phyloP scores from a whole-genome alignment of 192 early-diverging fungal species.

The Piromyces finnis region DNA sequence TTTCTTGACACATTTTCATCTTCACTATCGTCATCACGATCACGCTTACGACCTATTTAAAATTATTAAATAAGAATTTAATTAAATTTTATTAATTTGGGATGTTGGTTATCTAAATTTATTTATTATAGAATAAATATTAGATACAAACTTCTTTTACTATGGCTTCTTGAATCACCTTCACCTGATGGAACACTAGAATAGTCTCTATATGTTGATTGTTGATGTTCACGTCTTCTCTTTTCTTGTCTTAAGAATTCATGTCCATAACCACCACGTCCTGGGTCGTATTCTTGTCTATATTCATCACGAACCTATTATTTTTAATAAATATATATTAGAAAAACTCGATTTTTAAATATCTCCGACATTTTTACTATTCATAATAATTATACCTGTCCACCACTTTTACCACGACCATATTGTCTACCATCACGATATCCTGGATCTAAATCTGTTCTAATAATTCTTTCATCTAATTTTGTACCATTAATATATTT shows the following conservation, averaged over 20 bases:
- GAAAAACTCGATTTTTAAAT: too few species aligned
- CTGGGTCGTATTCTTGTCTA: slow-evolving; percentile 84
- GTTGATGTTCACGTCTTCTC: slow-evolving; percentile 10
- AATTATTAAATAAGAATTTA: too few species aligned
- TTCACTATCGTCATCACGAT: not conserved
- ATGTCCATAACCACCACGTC: slow-evolving; percentile 82
- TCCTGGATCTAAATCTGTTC: slow-evolving; percentile 90
- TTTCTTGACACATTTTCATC: not conserved
- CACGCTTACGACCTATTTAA: not conserved
- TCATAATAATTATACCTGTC: slow-evolving; percentile 33
- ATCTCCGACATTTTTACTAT: too few species aligned
- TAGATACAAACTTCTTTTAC: not conserved
- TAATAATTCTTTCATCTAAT: slow-evolving; percentile 84
- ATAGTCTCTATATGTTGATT: not conserved
- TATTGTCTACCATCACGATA: slow-evolving; percentile 83
- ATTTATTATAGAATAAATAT: too few species aligned
- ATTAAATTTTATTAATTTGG: too few species aligned
- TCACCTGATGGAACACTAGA: too few species aligned
- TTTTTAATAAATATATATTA: not conserved
- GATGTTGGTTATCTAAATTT: too few species aligned
- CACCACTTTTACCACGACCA: slow-evolving; percentile 84
- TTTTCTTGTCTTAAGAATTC: slow-evolving; percentile 44
- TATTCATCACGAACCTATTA: slow-evolving; percentile 77
- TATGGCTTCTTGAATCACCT: not conserved
- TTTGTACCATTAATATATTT: slow-evolving; percentile 86